A percentile compares a stretch with the other conserved stretches of the same genome.
Evolutionary conservation across 129 eudicot genomes (phyloP).

Genomic region (Scalesia atractyloides): DNA sequence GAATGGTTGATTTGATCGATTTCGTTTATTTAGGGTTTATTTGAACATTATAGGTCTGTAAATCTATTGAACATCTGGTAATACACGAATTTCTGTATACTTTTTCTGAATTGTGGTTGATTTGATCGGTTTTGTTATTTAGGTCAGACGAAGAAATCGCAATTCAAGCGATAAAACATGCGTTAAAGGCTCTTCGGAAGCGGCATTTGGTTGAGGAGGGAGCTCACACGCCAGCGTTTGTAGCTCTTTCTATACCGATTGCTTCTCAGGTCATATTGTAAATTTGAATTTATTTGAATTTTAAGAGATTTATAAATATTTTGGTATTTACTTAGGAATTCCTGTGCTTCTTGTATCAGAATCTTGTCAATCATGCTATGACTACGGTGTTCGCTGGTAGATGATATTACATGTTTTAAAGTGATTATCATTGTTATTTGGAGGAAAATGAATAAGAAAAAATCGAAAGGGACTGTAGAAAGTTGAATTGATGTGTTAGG

Average conservation of each 20-base stretch:
- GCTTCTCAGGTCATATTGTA: slow-evolving; percentile 56
- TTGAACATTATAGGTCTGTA: not conserved
- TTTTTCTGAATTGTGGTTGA: slow-evolving; percentile 8
- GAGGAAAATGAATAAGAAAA: not conserved
- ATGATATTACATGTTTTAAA: not conserved
- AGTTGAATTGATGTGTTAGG: not conserved
- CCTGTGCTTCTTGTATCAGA: slow-evolving; percentile 12
- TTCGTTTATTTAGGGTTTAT: not conserved
- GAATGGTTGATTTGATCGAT: too few species aligned
- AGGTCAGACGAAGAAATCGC: slow-evolving; percentile 67
- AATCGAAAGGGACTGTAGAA: not conserved
- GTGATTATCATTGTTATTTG: slow-evolving; percentile 5
- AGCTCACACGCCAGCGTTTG: slow-evolving; percentile 77
- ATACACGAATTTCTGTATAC: not conserved
- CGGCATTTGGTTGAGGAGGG: slow-evolving; percentile 88
- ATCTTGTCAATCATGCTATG: slow-evolving; percentile 13
- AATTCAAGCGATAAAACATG: slow-evolving; percentile 68
- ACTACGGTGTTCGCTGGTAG: not conserved
- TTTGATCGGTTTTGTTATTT: slow-evolving; percentile 15
- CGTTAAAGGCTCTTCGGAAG: slow-evolving; percentile 70
- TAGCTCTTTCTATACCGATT: slow-evolving; percentile 76
- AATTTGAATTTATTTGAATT: not conserved
- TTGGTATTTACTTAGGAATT: not conserved
- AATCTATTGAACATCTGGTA: slow-evolving; percentile 14
- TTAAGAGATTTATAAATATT: not conserved